Base-by-base conservation (phyloP, 345 rosid genomes). In the Syzygium aqueum region DNA sequence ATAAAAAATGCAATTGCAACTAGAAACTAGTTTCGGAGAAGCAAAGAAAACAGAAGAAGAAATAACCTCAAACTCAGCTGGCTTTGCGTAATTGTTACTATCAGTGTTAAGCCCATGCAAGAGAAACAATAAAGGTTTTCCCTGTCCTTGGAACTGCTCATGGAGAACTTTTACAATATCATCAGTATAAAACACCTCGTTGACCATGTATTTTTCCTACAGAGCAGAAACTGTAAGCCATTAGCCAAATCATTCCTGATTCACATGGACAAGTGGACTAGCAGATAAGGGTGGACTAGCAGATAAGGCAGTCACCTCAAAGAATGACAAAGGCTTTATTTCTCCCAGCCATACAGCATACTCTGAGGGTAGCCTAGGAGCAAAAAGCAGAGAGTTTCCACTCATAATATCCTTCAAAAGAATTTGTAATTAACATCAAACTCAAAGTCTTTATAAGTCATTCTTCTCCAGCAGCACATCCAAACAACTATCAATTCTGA, bases 281-380 rank as follows among this genome's bases (percentile, higher is more conserved):
- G 61, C 63, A 57, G 51, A 28, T 53, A 56, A 86, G 11, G 17
- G 87, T 59, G 87, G 52, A 77, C 52, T 46, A 40, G 61, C 63
- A 57, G 51, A 28, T 53, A 56, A 86, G 11, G 17, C 8, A 87
- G 85, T 86, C 67, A 96, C 99, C 98, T 95, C 89, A 85, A 95
- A 95, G 92, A 91, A 90, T 1, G 93, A 89, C 37, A 90, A 78
- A 23, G 96, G 92, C 95, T 94, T 94, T 88, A 97, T 95, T 92
- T 95, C 94, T 82, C 99, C 99, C 91, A 95, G 87, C 98, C 99
- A 97, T 61, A 97, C 96, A 87, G 99, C 98, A 91, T 94, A 95
- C 33, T 95, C 98, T 78, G 92, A 91, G 84, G 98, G 94, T 86
- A 97, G 90, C 85, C 97, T 91, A 53, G 99, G 99, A 84, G 92